Percentiles rank a stretch among this genome's conserved stretches.
phyloP scores from a whole-genome alignment of 495 filamentous ascomycete species.

The Neurospora sublineolata region DNA sequence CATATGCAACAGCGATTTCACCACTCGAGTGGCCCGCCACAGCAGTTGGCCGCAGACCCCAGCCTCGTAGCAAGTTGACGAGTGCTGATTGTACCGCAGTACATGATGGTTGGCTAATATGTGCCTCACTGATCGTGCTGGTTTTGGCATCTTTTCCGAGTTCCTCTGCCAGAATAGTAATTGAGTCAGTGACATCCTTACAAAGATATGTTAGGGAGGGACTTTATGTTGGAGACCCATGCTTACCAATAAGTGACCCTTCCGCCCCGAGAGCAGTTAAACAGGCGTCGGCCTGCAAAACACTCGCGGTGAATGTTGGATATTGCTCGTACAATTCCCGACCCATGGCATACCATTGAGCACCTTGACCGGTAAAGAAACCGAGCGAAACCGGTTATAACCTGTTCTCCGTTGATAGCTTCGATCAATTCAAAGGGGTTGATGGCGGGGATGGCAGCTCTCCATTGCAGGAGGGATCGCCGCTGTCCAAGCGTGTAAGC shows the following conservation, averaged over 20 bases:
- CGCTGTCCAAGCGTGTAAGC: constrained; percentile 32
- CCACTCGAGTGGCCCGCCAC: constrained; percentile 54
- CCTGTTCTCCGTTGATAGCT: constrained; percentile 29
- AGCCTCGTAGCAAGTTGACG: constrained; percentile 40
- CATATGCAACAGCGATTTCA: constrained; percentile 45
- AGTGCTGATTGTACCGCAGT: constrained; percentile 40
- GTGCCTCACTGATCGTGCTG: constrained; percentile 30
- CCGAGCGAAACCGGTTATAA: constrained; percentile 18
- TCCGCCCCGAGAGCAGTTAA: constrained; percentile 22
- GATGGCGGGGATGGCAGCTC: constrained; percentile 29
- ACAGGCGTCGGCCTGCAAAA: constrained; percentile 21
- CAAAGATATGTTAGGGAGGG: not conserved
- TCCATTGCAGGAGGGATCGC: constrained; percentile 29
- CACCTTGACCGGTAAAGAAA: constrained; percentile 39
- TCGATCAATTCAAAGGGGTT: constrained; percentile 36
- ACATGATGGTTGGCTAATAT: constrained; percentile 38
- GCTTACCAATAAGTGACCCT: constrained; percentile 21
- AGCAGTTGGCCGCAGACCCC: constrained; percentile 38
- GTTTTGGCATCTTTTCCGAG: constrained; percentile 25
- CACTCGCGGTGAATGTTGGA: constrained; percentile 23
- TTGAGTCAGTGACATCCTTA: not conserved
- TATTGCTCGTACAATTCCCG: constrained; percentile 35
- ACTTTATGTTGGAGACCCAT: not conserved
- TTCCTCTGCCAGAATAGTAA: constrained; percentile 9
- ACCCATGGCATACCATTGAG: constrained; percentile 45